Conservation (phyloP, 1,284 basidiomycete species). For the Inonotus obliquus region DNA sequence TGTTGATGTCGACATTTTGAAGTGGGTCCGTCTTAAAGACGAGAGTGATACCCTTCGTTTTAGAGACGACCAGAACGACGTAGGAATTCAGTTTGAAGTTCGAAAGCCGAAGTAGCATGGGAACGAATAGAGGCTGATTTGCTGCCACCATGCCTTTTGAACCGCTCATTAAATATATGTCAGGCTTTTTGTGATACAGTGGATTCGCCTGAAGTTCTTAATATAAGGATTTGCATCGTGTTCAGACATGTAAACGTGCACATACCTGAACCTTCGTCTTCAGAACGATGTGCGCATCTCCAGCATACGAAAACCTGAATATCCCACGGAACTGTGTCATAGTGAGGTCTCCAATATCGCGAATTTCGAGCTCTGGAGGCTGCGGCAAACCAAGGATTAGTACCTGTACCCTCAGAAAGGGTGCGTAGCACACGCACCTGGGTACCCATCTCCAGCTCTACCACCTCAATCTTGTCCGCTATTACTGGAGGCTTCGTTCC, state of each 20-base stretch:
- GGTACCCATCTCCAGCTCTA: slow-evolving; percentile 97
- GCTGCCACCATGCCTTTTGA: slow-evolving; percentile 86
- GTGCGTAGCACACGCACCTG: slow-evolving; percentile 53
- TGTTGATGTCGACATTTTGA: slow-evolving; percentile 96
- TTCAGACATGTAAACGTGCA: neutral
- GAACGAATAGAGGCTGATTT: slow-evolving; percentile 90
- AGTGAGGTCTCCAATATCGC: slow-evolving; percentile 97
- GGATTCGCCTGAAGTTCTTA: slow-evolving; percentile 76
- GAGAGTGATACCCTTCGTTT: slow-evolving; percentile 95
- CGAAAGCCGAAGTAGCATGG: slow-evolving; percentile 97
- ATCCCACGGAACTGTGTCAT: slow-evolving; percentile 96
- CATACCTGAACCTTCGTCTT: slow-evolving; percentile 93
- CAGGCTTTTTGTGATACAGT: slow-evolving; percentile 84
- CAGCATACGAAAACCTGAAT: slow-evolving; percentile 92
- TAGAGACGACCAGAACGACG: slow-evolving; percentile 95
- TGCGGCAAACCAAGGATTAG: slow-evolving; percentile 27
- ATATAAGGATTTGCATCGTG: neutral
- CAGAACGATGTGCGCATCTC: slow-evolving; percentile 94
- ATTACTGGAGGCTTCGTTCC: slow-evolving; percentile 97
- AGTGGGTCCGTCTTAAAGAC: slow-evolving; percentile 99
- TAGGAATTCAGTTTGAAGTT: slow-evolving; percentile 93
- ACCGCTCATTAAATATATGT: slow-evolving; percentile 72
- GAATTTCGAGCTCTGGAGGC: slow-evolving; percentile 96
- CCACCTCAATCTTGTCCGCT: slow-evolving; percentile 95
- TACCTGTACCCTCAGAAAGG: neutral